Conservation (phyloP, 116 monocot genomes). For the Posidonia oceanica region DNA sequence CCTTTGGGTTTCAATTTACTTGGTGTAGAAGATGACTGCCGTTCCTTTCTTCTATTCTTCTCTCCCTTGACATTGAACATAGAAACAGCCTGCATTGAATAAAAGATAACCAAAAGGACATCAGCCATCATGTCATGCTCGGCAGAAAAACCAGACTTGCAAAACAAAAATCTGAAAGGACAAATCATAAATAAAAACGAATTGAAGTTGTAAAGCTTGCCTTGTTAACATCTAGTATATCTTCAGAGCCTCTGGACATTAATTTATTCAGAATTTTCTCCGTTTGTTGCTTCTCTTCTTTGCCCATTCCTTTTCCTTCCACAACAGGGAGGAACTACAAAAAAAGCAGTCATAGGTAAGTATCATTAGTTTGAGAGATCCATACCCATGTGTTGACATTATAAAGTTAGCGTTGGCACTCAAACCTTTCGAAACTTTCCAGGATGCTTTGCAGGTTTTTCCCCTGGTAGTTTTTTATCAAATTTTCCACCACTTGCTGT, state of each 20-base stretch:
- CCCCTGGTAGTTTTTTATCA: slow-evolving; percentile 83
- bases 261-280: slow-evolving; percentile 75
- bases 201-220: slow-evolving; percentile 10
- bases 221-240: slow-evolving; percentile 78
- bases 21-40: slow-evolving; percentile 9
- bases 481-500: slow-evolving; percentile 94
- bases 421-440: slow-evolving; percentile 81
- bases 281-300: slow-evolving; percentile 71
- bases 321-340: slow-evolving; percentile 81
- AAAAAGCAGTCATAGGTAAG: neutral
- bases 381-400: neutral
- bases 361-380: neutral
- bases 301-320: slow-evolving; percentile 78
- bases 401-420: no score
- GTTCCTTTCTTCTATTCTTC: slow-evolving; percentile 39
- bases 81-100: slow-evolving; percentile 29
- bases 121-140: neutral
- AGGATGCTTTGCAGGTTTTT: slow-evolving; percentile 77
- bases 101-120: neutral
- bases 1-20: slow-evolving; percentile 52
- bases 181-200: neutral
- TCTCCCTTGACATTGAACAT: slow-evolving; percentile 67
- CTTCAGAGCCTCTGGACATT: slow-evolving; percentile 52
- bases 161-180: neutral
- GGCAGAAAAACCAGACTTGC: neutral